phyloP scores from a whole-genome alignment of 192 early-diverging fungal species.

The Umbelopsis sp. region DNA sequence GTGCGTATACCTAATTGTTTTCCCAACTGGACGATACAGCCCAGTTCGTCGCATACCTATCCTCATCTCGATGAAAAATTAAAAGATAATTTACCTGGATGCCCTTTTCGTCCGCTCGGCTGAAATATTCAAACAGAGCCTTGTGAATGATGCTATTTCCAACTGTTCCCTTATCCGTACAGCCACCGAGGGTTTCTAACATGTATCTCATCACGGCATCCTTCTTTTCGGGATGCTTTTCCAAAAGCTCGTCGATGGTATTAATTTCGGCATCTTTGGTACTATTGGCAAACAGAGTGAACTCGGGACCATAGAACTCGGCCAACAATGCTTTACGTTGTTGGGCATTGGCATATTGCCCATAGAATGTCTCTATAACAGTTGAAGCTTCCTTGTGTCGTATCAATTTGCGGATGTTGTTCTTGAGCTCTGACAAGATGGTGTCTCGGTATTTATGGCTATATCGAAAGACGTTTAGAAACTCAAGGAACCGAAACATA shows the following conservation, averaged over 20 bases:
- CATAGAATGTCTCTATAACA: conserved; percentile 85
- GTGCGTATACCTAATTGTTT: too few species aligned
- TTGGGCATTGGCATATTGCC: conserved; percentile 73
- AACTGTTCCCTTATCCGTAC: conserved; percentile 83
- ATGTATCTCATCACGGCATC: conserved; percentile 72
- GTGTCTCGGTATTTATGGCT: conserved; percentile 63
- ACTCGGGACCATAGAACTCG: conserved; percentile 95
- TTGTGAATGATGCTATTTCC: conserved; percentile 84
- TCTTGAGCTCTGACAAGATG: conserved; percentile 81
- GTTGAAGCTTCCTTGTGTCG: conserved; percentile 86
- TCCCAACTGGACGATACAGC: neutral
- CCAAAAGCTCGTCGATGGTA: conserved; percentile 60
- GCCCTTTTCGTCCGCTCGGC: conserved; percentile 62
- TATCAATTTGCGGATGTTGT: conserved; percentile 80
- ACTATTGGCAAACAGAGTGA: conserved; percentile 64
- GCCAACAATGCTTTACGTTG: conserved; percentile 77
- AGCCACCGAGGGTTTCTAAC: conserved; percentile 62
- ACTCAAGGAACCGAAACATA: neutral
- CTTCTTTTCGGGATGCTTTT: conserved; percentile 70
- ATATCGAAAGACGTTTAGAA: neutral
- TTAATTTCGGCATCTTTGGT: conserved; percentile 51
- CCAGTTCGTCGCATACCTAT: neutral
- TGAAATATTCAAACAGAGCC: conserved; percentile 83
- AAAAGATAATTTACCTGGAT: conserved; percentile 34
- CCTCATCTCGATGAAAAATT: neutral